Base-by-base conservation (phyloP, 345 rosid species). In the Bruguiera parviflora region DNA sequence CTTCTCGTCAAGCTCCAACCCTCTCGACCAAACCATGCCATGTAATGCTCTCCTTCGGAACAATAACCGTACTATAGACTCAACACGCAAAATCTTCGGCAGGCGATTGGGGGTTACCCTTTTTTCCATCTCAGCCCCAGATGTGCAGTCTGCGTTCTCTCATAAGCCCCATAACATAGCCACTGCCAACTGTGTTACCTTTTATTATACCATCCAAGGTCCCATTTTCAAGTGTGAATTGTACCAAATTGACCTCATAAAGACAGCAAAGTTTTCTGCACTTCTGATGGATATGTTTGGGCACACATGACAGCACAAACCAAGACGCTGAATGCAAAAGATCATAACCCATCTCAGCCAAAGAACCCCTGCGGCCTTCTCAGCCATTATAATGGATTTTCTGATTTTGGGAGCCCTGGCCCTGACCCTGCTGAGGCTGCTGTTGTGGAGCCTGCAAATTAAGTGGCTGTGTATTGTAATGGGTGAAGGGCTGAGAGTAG, bases 401-500 rank as follows among this genome's bases (percentile, higher is more conserved):
- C 81, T 86, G 90, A 85, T 89, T 92, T 77, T 90, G 94, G 64
- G 92, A 79, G 67, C 87, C 83, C 77, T 56, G 59, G 28, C 59
- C 59, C 59, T 86, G 99, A 63, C 86, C 88, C 77, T 81, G 97
- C 76, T 83, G 96, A 53, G 96, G 78, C 67, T 82, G 89, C 66
- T 75, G 90, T 55, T 86, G 93, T 27, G 91, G 74, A 62, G 86
- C 77, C 64, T 87, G 93, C 76, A 88, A 71, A 73, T 88, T 91
- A 64, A 79, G 73, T 20, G 95, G 96, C 80, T 85, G 96, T 20
- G 89, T 80, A 83, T 85, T 89, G 87, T 90, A 92, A 70, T 85
- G 98, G 49, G 88, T 70, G 61, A 90, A 96, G 49, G 96, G 95
- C 83, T 92, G 99, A 63, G 97, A 92, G 81, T 96, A 96, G 53